These are phyloP conservation scores for Bauhinia variegata DNA, from an alignment of 306 rosid species.

Conservation along the genomic window DNA sequence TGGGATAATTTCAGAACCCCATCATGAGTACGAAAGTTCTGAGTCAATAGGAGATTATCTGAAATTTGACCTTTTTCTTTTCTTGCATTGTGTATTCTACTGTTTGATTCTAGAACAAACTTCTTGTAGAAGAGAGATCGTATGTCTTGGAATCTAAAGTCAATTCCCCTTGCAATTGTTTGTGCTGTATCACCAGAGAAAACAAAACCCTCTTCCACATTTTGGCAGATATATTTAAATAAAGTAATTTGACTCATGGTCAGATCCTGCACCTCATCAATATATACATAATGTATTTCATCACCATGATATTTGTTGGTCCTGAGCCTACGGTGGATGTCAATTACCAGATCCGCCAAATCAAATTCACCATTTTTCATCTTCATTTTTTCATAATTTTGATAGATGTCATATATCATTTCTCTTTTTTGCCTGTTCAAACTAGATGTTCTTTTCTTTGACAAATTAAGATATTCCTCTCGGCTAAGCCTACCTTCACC, in stretches of 20 bases:
- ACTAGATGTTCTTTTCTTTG: conserved; percentile 52
- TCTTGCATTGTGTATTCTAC: conserved; percentile 31
- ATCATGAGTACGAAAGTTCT: conserved; percentile 76
- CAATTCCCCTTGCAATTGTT: conserved; percentile 81
- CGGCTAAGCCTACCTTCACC: conserved; percentile 50
- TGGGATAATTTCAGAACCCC: conserved; percentile 75
- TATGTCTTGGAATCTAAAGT: conserved; percentile 78
- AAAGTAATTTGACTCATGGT: conserved; percentile 79
- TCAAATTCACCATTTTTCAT: conserved; percentile 66
- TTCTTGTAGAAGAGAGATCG: conserved; percentile 60
- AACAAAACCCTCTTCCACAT: conserved; percentile 85
- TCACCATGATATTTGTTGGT: conserved; percentile 53
- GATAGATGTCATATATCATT: conserved; percentile 56
- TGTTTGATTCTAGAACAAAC: conserved; percentile 52
- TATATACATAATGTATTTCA: conserved; percentile 61
- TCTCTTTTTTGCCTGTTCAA: conserved; percentile 52
- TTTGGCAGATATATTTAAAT: conserved; percentile 65
- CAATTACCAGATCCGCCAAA: conserved; percentile 72
- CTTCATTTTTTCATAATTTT: conserved; percentile 70
- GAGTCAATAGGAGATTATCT: conserved; percentile 54
- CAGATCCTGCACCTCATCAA: conserved; percentile 88
- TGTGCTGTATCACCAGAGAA: conserved; percentile 89
- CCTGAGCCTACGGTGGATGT: conserved; percentile 60
- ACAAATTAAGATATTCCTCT: conserved; percentile 52
- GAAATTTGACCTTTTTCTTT: conserved; percentile 52